A percentile compares a stretch with the other conserved stretches of the same genome.
These are phyloP conservation scores for Nannochloropsis oceanica DNA, from an alignment of 108 stramenopile species.

Conservation along the genomic window DNA sequence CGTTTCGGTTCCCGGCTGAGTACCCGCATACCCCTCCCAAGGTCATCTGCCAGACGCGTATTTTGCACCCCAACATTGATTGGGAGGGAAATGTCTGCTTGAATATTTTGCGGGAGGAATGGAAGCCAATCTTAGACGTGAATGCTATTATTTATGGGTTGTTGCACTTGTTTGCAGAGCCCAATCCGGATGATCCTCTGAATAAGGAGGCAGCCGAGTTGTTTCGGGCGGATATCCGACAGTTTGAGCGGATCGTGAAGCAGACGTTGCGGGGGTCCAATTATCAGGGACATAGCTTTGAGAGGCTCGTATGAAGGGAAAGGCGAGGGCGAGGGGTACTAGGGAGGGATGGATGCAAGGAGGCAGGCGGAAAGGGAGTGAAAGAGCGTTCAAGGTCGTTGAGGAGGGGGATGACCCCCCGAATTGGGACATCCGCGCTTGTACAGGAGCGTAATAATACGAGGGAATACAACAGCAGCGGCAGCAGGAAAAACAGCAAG, in stretches of 20 bases:
- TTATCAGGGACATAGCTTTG: slow-evolving; percentile 10
- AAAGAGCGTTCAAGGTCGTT: no score
- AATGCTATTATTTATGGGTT: slow-evolving; percentile 97
- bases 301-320: slow-evolving; percentile 7
- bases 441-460: no score
- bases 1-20: slow-evolving; percentile 77
- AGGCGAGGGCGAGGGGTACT: neutral
- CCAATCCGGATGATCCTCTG: slow-evolving; percentile 96
- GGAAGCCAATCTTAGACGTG: slow-evolving; percentile 94
- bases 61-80: neutral
- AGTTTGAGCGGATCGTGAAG: slow-evolving; percentile 25
- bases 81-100: slow-evolving; percentile 92
- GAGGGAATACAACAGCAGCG: no score
- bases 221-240: slow-evolving; percentile 65
- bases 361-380: no score
- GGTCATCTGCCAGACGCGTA: slow-evolving; percentile 57
- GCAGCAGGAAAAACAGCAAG: no score
- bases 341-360: neutral
- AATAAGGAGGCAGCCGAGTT: slow-evolving; percentile 96
- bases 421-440: no score
- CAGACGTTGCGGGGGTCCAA: slow-evolving; percentile 10
- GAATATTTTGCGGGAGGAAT: slow-evolving; percentile 97
- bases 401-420: no score
- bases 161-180: slow-evolving; percentile 96
- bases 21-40: slow-evolving; percentile 99